Evolutionary conservation across 2,329 filamentous ascomycete genomes (phyloP).

Genomic region (Alternaria incomplexa): DNA sequence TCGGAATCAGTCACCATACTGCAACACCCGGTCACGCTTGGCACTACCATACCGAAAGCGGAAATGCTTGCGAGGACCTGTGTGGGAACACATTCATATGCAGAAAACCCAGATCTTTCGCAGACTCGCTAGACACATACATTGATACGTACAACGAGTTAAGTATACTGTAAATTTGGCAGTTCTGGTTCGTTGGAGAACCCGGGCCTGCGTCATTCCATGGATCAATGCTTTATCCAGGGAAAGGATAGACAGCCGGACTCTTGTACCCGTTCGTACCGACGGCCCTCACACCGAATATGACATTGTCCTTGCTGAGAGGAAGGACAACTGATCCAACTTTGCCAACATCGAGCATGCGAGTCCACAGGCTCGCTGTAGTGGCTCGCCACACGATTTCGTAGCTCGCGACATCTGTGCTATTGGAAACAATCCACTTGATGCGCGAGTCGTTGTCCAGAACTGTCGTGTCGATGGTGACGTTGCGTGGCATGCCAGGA

Average conservation of each 20-base stretch:
- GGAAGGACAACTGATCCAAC: slow-evolving; percentile 54
- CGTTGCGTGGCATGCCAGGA: slow-evolving; percentile 58
- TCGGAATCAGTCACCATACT: background rate
- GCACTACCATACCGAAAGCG: background rate
- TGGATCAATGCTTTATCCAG: slow-evolving; percentile 21
- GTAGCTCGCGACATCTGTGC: slow-evolving; percentile 54
- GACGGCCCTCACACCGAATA: slow-evolving; percentile 62
- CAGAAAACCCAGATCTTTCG: background rate
- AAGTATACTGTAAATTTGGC: background rate
- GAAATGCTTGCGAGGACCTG: background rate
- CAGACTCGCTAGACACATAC: background rate
- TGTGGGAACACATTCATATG: background rate
- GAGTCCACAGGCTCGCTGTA: slow-evolving; percentile 59
- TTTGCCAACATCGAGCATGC: slow-evolving; percentile 57
- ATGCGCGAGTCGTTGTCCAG: slow-evolving; percentile 60
- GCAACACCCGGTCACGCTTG: background rate
- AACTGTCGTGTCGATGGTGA: slow-evolving; percentile 55
- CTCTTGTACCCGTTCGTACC: slow-evolving; percentile 59
- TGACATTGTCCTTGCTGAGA: slow-evolving; percentile 64
- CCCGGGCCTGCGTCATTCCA: background rate
- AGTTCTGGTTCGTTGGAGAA: background rate
- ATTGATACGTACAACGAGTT: background rate
- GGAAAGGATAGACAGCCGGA: slow-evolving; percentile 55
- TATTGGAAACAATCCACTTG: slow-evolving; percentile 54
- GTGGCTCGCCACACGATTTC: slow-evolving; percentile 64